phyloP scores from a whole-genome alignment of 2,329 filamentous ascomycete genomes.

The Phyllosticta capitalensis region DNA sequence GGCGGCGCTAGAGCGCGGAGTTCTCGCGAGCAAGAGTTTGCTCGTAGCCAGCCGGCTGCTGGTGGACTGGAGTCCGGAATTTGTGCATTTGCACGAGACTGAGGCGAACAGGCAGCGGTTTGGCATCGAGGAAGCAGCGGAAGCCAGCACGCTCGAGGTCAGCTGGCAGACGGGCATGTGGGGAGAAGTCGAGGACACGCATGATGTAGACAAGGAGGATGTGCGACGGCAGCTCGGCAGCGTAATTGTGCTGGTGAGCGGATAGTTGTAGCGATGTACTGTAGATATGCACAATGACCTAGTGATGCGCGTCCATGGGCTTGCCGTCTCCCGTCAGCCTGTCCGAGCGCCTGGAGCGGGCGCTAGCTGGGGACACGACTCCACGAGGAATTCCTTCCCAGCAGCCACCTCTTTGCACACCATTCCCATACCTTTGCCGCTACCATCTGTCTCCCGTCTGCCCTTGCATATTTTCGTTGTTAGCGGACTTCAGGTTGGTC shows the following conservation, averaged over 20 bases:
- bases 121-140: slow-evolving; percentile 72
- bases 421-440: no score
- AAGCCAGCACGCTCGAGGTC: slow-evolving; percentile 72
- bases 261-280: slow-evolving; percentile 10
- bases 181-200: slow-evolving; percentile 97
- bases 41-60: slow-evolving; percentile 67
- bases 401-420: no score
- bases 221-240: slow-evolving; percentile 79
- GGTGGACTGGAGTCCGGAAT: slow-evolving; percentile 77
- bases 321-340: background rate
- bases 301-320: no score
- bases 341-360: no score
- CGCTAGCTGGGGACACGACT: no score
- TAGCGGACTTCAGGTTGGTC: no score
- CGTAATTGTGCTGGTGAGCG: slow-evolving; percentile 65
- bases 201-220: slow-evolving; percentile 93
- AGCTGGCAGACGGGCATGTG: slow-evolving; percentile 82
- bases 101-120: slow-evolving; percentile 41
- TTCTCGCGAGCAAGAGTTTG: slow-evolving; percentile 79
- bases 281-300: no score
- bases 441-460: no score
- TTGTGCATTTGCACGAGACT: slow-evolving; percentile 41
- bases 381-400: no score
- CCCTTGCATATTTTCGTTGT: no score
- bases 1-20: slow-evolving; percentile 73